A percentile compares a stretch with the other conserved stretches of the same genome.
phyloP scores from a whole-genome alignment of 2,329 filamentous ascomycete species.

The Fonsecaea erecta region DNA sequence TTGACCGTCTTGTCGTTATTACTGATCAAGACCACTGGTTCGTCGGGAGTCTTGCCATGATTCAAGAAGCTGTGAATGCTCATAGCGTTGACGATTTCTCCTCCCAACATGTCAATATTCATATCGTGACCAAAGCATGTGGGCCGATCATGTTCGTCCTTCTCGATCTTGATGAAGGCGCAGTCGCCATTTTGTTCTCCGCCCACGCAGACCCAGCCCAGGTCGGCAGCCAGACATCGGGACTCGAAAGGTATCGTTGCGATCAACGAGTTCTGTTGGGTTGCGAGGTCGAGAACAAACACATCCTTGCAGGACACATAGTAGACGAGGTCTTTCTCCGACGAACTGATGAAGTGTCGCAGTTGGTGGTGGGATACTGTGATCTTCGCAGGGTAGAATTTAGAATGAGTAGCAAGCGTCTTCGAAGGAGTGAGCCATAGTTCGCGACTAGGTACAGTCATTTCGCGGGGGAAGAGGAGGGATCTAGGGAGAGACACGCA shows the following conservation, averaged over 20 bases:
- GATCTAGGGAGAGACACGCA: constrained; percentile 21
- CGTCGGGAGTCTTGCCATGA: constrained; percentile 53
- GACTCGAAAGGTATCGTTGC: constrained; percentile 72
- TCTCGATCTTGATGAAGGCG: constrained; percentile 70
- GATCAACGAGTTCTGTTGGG: constrained; percentile 69
- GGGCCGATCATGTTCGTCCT: constrained; percentile 46
- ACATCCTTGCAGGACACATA: constrained; percentile 80
- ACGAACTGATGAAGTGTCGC: constrained; percentile 84
- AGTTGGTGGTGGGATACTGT: constrained; percentile 66
- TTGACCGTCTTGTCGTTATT: constrained; percentile 93
- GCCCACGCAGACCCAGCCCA: constrained; percentile 89
- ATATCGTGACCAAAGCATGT: constrained; percentile 44
- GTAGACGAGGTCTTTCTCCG: constrained; percentile 77
- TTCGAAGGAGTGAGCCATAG: constrained; percentile 30
- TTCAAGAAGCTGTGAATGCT: constrained; percentile 63
- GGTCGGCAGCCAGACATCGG: constrained; percentile 83
- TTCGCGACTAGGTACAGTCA: constrained; percentile 30
- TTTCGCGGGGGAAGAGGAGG: constrained; percentile 26
- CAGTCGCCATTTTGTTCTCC: constrained; percentile 85
- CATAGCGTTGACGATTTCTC: constrained; percentile 69
- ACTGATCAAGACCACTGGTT: constrained; percentile 66
- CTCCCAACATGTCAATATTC: constrained; percentile 58
- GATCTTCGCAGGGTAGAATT: constrained; percentile 70
- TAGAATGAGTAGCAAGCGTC: constrained; percentile 41
- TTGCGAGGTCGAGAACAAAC: constrained; percentile 70